These are phyloP conservation scores for Lachnellula hyalina DNA, from an alignment of 2,329 filamentous ascomycete genomes.

Conservation along the genomic window DNA sequence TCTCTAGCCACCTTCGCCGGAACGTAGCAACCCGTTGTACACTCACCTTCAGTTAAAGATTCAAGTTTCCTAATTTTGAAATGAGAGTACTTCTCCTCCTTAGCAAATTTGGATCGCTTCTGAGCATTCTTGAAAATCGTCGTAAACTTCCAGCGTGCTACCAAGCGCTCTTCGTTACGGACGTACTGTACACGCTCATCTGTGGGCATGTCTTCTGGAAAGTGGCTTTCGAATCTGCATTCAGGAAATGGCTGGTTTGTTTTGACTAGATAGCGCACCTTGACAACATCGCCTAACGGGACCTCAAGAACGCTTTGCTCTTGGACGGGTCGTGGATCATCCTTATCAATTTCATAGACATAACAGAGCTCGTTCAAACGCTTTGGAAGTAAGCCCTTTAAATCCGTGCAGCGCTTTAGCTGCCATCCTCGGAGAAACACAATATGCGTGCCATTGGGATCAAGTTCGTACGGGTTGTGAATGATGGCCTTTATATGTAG, in stretches of 20 bases:
- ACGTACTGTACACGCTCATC: constrained; percentile 17
- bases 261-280: constrained; percentile 40
- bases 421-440: constrained; percentile 38
- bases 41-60: neutral
- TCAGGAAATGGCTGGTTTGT: constrained; percentile 51
- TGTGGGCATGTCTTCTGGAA: neutral
- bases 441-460: neutral
- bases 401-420: constrained; percentile 32
- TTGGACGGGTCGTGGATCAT: constrained; percentile 31
- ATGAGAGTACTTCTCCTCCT: neutral
- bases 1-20: neutral
- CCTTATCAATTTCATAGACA: constrained; percentile 32
- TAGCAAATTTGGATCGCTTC: neutral
- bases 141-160: constrained; percentile 48
- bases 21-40: constrained; percentile 4
- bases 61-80: neutral
- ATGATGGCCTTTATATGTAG: constrained; percentile 36
- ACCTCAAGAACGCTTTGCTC: constrained; percentile 42
- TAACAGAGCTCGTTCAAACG: constrained; percentile 42
- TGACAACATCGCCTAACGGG: constrained; percentile 32
- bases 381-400: constrained; percentile 32
- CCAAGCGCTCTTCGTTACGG: constrained; percentile 35
- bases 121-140: neutral
- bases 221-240: constrained; percentile 26
- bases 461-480: constrained; percentile 17